Evolutionary conservation across 2,329 filamentous ascomycete genomes (phyloP).

Genomic region (Ceratocystis eucalypticola): DNA sequence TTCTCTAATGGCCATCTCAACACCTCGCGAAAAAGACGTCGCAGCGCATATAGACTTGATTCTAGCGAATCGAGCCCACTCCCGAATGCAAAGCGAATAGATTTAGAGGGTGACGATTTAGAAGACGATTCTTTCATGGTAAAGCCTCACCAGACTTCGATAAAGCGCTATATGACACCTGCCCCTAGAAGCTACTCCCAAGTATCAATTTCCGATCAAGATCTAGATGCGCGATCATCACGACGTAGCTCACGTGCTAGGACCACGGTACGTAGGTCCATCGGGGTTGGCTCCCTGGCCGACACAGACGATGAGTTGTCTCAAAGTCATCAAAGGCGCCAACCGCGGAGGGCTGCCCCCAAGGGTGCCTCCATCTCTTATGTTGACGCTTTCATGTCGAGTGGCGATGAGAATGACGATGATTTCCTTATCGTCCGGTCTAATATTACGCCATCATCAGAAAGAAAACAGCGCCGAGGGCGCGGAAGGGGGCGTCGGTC

Average conservation of each 20-base stretch:
- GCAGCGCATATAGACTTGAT: not conserved
- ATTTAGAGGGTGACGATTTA: not conserved
- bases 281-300: not conserved
- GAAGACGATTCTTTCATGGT: not conserved
- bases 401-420: slow-evolving; percentile 27
- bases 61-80: not conserved
- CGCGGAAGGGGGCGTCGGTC: slow-evolving; percentile 1
- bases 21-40: not conserved
- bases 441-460: slow-evolving; percentile 24
- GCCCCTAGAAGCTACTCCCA: not conserved
- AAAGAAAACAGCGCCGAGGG: not conserved
- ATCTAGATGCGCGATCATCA: not conserved
- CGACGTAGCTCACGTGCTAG: not conserved
- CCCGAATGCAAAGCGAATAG: not conserved
- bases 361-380: slow-evolving; percentile 6
- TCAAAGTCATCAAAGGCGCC: not conserved
- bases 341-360: not conserved
- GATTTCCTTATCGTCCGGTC: slow-evolving; percentile 29
- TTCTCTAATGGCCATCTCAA: slow-evolving; percentile 12
- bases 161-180: not conserved
- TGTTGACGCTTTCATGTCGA: slow-evolving; percentile 11
- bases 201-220: not conserved
- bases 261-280: not conserved
- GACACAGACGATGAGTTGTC: not conserved
- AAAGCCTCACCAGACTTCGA: not conserved